Conservation (phyloP, 306 rosid species). For the Vachellia pachyceras region DNA sequence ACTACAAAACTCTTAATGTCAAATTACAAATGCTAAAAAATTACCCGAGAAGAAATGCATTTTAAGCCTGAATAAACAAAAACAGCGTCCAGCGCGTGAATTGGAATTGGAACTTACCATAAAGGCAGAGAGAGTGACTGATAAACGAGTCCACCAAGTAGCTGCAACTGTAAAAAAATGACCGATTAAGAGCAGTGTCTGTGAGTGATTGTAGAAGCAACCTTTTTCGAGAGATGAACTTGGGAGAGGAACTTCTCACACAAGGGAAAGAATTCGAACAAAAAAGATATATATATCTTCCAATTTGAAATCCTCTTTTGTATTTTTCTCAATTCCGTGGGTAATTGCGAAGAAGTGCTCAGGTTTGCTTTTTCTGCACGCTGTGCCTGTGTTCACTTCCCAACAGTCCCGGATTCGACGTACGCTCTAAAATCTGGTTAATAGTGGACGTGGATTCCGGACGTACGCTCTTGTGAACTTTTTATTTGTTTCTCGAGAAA, state of each 20-base stretch:
- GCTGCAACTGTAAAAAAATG: constrained; percentile 42
- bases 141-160: constrained; percentile 55
- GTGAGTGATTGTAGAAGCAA: constrained; percentile 35
- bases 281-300: neutral
- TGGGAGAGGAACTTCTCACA: constrained; percentile 31
- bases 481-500: neutral
- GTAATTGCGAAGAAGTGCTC: constrained; percentile 29
- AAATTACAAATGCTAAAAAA: constrained; percentile 27
- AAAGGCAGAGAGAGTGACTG: constrained; percentile 47
- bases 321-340: constrained; percentile 21
- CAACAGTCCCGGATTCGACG: constrained; percentile 53
- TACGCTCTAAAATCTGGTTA: constrained; percentile 11
- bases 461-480: neutral
- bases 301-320: neutral
- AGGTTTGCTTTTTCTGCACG: constrained; percentile 67
- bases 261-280: constrained; percentile 36
- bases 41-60: constrained; percentile 33
- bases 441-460: constrained; percentile 51
- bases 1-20: neutral
- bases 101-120: constrained; percentile 61
- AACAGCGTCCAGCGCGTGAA: neutral
- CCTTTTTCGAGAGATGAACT: constrained; percentile 8
- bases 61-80: constrained; percentile 28
- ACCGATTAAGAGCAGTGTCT: constrained; percentile 37
- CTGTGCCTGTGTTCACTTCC: constrained; percentile 40